Evolutionary conservation across 164 flowering plant genomes (phyloP).

Genomic region (Echeveria elegans): DNA sequence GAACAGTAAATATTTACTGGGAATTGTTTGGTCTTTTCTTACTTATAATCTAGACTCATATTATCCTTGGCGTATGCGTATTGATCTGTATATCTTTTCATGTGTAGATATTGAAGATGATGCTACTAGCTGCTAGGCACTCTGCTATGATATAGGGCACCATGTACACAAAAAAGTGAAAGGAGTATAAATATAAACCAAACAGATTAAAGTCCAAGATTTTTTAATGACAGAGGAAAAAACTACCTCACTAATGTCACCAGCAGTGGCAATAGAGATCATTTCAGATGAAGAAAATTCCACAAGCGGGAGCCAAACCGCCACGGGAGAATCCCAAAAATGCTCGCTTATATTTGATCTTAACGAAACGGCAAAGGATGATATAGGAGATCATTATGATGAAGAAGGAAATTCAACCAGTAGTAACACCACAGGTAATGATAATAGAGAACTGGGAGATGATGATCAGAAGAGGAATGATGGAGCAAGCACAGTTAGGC

Average conservation of each 20-base stretch:
- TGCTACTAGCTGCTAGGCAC: background rate
- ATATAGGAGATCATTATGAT: background rate
- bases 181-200: background rate
- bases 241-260: background rate
- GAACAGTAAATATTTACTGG: background rate
- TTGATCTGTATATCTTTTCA: background rate
- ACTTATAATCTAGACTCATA: background rate
- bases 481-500: constrained; percentile 19
- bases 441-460: background rate
- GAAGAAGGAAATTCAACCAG: constrained; percentile 3
- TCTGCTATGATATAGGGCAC: background rate
- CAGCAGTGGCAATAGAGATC: background rate
- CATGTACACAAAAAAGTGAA: too few relatives aligned
- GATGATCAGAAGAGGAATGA: background rate
- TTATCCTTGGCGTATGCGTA: background rate
- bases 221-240: background rate
- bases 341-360: constrained; percentile 10
- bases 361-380: constrained; percentile 9
- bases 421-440: constrained; percentile 4
- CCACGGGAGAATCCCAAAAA: background rate
- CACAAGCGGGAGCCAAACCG: background rate
- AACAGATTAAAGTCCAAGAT: background rate
- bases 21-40: background rate
- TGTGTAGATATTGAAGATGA: background rate
- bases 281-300: background rate